Conservation (phyloP, 192 early-diverging fungal species). For the Spizellomyces sp. region DNA sequence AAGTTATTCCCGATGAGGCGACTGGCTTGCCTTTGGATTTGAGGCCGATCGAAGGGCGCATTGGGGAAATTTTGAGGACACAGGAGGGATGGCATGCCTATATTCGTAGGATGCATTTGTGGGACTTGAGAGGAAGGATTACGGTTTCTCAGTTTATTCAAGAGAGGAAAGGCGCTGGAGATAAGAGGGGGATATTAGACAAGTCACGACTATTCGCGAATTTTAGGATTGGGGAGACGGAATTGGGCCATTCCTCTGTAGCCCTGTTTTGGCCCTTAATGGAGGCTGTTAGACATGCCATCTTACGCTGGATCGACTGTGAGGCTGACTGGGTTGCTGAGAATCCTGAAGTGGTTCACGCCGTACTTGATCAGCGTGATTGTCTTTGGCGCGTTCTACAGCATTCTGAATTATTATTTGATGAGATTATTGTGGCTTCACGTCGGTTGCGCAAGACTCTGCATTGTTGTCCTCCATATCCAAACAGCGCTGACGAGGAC, state of each 20-base stretch:
- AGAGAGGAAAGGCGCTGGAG: not conserved
- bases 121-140: not conserved
- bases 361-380: constrained; percentile 56
- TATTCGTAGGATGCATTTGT: not conserved
- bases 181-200: constrained; percentile 15
- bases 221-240: constrained; percentile 40
- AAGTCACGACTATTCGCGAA: constrained; percentile 46
- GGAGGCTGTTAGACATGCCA: constrained; percentile 22
- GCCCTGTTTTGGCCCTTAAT: constrained; percentile 50
- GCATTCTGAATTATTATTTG: constrained; percentile 45
- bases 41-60: too few species aligned
- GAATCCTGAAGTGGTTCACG: constrained; percentile 32
- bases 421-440: constrained; percentile 55
- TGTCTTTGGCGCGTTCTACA: constrained; percentile 54
- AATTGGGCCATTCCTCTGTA: constrained; percentile 49
- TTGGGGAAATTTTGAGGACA: not conserved
- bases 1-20: too few species aligned
- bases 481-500: constrained; percentile 4
- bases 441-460: constrained; percentile 27
- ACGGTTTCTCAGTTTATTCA: not conserved
- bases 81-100: not conserved
- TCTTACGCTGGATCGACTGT: not conserved
- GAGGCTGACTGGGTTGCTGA: constrained; percentile 27
- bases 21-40: constrained; percentile 6
- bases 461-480: not conserved